These are phyloP conservation scores for Hordeum marinum DNA, from an alignment of 176 grass and related monocot genomes.

Conservation along the genomic window DNA sequence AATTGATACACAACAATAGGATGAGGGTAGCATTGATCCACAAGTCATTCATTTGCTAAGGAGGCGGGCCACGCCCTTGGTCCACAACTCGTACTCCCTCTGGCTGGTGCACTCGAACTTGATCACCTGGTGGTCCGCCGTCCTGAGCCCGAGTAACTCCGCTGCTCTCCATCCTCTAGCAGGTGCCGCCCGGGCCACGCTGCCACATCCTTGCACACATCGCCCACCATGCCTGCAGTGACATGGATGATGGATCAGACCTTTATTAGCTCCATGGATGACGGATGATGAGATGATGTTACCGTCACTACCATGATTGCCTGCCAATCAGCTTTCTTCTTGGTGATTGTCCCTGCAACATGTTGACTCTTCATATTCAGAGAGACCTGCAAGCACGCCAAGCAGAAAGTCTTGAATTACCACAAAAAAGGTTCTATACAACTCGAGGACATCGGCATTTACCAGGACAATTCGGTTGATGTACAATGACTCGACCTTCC, in stretches of 20 bases:
- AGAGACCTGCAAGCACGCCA: slow-evolving; percentile 41
- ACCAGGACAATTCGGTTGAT: slow-evolving; percentile 91
- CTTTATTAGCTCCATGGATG: not conserved
- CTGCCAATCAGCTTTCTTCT: slow-evolving; percentile 74
- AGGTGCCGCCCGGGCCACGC: slow-evolving; percentile 92
- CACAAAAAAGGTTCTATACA: not conserved
- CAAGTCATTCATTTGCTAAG: too few relatives aligned
- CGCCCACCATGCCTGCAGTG: slow-evolving; percentile 71
- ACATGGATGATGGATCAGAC: too few relatives aligned
- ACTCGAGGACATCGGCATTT: not conserved
- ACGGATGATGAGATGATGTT: not conserved
- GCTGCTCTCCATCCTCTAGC: slow-evolving; percentile 79
- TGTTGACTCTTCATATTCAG: slow-evolving; percentile 97
- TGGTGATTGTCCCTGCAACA: slow-evolving; percentile 85
- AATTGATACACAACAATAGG: too few relatives aligned
- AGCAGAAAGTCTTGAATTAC: not conserved
- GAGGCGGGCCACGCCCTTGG: too few relatives aligned
- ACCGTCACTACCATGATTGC: not conserved
- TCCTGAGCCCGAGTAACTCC: too few relatives aligned
- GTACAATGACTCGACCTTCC: slow-evolving; percentile 89
- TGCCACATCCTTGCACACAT: slow-evolving; percentile 77
- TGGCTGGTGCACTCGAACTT: too few relatives aligned
- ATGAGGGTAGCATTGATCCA: too few relatives aligned
- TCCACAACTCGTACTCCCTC: too few relatives aligned
- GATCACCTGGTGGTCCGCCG: too few relatives aligned